Base-by-base conservation (phyloP, 2,329 filamentous ascomycete genomes). In the Penicillium sp. region DNA sequence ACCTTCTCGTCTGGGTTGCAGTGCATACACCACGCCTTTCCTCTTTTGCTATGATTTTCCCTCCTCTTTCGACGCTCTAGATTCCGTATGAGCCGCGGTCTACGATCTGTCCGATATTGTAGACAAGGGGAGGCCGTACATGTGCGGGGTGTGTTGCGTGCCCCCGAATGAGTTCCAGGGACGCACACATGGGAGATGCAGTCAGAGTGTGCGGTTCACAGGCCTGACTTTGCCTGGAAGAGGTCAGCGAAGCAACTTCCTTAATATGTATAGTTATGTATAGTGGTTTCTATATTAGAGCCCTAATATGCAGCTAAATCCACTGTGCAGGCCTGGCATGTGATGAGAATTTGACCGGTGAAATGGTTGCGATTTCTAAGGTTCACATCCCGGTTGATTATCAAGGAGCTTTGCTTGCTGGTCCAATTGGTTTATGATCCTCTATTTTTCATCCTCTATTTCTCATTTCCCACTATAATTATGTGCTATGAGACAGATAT, bases 271-370 rank as follows among this genome's bases (percentile, higher is more conserved):
- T 21, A 47, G 25, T 41, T 25, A 31, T 21, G 19, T 21, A 21
- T 21, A 47, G 25, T 41, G 21, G 25, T 38, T 29, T 6, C 10
- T 6, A n/a, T 29, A 45, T 9, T 40, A 25, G 25, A 31, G 31
- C 36, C 7, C 15, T n/a, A 34, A 10, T 15, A n/a, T 48, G 51
- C 36, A 33, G 38, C 31, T 36, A 21, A 43, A 16, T n/a, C 19
- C 15, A n/a, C 16, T 13, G 10, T 52, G 31, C 19, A 25, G 27
- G 21, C 16, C 29, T 36, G 11, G 46, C 60, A 60, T 62, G 55
- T 63, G 62, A 64, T 47, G 47, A 50, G 29, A 41, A 23, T 19
- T 45, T 16, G 52, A 56, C 53, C 46, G 57, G 55, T 53, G 53
- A 56, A 49, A 19, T 57, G 47, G 43, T 54, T 61, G 52, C 36